phyloP scores from a whole-genome alignment of 495 filamentous ascomycete species.

The Hypoxylon subgilvum region DNA sequence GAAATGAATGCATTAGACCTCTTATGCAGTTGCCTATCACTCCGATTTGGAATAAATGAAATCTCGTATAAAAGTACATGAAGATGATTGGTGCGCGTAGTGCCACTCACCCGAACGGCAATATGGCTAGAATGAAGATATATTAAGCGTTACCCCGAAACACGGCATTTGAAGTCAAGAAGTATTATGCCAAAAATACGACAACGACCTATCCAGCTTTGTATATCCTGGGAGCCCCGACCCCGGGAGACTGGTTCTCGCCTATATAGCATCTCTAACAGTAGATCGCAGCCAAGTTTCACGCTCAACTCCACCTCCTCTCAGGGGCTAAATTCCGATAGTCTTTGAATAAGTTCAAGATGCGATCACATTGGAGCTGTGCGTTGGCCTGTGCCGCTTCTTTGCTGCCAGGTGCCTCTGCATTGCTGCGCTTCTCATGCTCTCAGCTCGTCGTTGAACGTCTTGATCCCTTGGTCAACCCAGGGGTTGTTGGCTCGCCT shows the following conservation, averaged over 20 bases:
- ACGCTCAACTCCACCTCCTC: not conserved
- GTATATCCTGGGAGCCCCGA: not conserved
- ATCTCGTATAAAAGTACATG: not conserved
- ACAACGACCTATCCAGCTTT: not conserved
- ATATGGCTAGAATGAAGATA: conserved; percentile 27
- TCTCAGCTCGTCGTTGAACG: conserved; percentile 45
- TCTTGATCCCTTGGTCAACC: conserved; percentile 43
- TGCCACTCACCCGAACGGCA: conserved; percentile 9
- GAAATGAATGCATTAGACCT: no score
- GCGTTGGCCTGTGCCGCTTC: not conserved
- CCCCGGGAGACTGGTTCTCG: not conserved
- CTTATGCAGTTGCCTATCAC: no score
- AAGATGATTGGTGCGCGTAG: conserved; percentile 18
- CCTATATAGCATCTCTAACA: not conserved
- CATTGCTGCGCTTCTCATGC: conserved; percentile 41
- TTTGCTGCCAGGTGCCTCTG: conserved; percentile 12
- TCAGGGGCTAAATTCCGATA: not conserved
- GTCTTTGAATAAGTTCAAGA: conserved; percentile 1
- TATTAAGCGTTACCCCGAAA: conserved; percentile 14
- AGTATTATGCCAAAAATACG: conserved; percentile 2
- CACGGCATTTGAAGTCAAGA: conserved; percentile 13
- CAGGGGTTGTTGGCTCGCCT: conserved; percentile 41
- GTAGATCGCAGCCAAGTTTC: not conserved
- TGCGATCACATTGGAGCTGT: conserved; percentile 8
- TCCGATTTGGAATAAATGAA: conserved; percentile 8